Percentiles rank a stretch among this genome's conserved stretches.
phyloP scores from a whole-genome alignment of 768 basidiomycete genomes.

The Pleurotus pulmonarius region DNA sequence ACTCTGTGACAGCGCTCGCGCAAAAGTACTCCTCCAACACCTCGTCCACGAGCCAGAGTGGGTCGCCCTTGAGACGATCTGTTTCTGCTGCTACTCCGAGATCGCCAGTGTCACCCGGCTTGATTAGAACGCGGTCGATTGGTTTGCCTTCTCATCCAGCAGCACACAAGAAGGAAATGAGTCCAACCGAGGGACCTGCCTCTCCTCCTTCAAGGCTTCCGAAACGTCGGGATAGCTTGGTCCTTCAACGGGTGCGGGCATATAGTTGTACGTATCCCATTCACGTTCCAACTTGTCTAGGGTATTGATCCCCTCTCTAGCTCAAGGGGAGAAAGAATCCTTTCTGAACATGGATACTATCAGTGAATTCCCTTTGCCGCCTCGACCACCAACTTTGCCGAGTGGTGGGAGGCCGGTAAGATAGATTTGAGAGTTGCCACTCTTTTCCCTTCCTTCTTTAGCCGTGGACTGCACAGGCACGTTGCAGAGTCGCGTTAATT shows the following conservation, averaged over 20 bases:
- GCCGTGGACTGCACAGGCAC: too few relatives aligned
- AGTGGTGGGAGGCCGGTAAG: too few relatives aligned
- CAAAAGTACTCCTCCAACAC: background rate
- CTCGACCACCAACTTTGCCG: slow-evolving; percentile 17
- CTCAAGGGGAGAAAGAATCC: slow-evolving; percentile 10
- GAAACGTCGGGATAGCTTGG: slow-evolving; percentile 30
- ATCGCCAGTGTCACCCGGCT: background rate
- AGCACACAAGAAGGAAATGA: background rate
- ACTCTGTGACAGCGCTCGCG: background rate
- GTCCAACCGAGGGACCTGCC: background rate
- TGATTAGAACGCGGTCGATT: slow-evolving; percentile 9
- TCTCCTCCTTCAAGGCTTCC: slow-evolving; percentile 7
- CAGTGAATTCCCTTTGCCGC: slow-evolving; percentile 35
- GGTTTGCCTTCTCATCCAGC: background rate
- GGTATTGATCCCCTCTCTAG: background rate
- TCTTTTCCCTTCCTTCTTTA: too few relatives aligned
- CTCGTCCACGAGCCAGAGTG: background rate
- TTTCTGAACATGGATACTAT: slow-evolving; percentile 23
- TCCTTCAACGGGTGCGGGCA: slow-evolving; percentile 29
- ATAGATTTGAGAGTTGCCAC: too few relatives aligned
- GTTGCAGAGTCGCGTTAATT: background rate
- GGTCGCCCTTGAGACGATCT: background rate
- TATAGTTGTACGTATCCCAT: slow-evolving; percentile 19
- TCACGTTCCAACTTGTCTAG: slow-evolving; percentile 4
- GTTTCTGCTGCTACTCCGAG: background rate